Conservation (phyloP, 306 rosid genomes). For the Medicago arabica region DNA sequence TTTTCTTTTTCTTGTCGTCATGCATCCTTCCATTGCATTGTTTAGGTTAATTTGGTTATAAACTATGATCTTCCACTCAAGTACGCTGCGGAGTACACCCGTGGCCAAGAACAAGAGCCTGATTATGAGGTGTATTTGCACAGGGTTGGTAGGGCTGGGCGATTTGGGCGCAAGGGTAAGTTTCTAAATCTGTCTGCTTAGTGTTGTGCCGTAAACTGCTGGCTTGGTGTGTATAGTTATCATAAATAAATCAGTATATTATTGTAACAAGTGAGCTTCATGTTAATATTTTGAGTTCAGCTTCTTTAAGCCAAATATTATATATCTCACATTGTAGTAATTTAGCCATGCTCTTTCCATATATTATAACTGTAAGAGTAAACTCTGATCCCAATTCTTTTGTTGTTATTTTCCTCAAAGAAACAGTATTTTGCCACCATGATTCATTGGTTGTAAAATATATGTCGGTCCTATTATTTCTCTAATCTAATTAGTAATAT, state of each 20-base stretch:
- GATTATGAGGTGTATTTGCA: conserved; percentile 87
- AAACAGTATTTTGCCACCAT: conserved; percentile 4
- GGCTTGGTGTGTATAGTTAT: conserved; percentile 5
- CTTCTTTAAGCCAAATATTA: background rate
- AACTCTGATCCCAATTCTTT: background rate
- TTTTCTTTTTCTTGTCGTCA: background rate
- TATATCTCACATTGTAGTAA: conserved; percentile 1
- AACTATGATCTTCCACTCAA: conserved; percentile 85
- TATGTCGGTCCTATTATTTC: conserved; percentile 14
- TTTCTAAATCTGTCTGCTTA: conserved; percentile 11
- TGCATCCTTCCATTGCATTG: conserved; percentile 25
- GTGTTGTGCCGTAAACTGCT: background rate
- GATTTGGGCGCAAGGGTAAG: conserved; percentile 92
- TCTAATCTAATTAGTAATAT: conserved; percentile 5
- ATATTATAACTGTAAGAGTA: background rate
- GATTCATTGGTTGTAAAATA: conserved; percentile 25
- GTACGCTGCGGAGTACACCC: conserved; percentile 38
- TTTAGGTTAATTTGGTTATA: conserved; percentile 79
- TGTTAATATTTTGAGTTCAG: background rate
- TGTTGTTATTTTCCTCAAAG: background rate
- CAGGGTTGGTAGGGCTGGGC: conserved; percentile 90
- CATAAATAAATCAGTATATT: background rate
- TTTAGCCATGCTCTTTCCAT: conserved; percentile 20
- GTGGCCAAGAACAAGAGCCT: conserved; percentile 53
- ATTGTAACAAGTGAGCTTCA: conserved; percentile 15